phyloP scores from a whole-genome alignment of 495 filamentous ascomycete species.

The Hyaloscypha bicolor region DNA sequence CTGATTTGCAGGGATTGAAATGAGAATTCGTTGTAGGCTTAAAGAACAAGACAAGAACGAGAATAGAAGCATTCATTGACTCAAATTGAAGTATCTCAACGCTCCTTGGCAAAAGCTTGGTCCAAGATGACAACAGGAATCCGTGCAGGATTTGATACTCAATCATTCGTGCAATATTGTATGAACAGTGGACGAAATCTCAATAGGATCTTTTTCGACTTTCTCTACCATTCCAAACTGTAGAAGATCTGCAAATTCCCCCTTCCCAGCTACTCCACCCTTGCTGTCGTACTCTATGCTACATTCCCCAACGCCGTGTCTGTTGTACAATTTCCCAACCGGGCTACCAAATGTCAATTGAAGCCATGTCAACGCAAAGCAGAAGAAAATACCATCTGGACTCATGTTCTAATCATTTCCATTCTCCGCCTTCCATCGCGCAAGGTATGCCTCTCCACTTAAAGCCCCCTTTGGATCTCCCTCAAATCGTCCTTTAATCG shows the following conservation, averaged over 20 bases:
- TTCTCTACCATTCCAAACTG: not conserved
- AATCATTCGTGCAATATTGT: too few relatives aligned
- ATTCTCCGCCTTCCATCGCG: conserved; percentile 71
- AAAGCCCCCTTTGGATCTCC: conserved; percentile 50
- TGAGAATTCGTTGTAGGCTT: too few relatives aligned
- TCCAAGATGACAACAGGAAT: too few relatives aligned
- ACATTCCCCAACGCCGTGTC: conserved; percentile 17
- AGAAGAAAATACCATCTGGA: not conserved
- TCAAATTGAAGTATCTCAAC: too few relatives aligned
- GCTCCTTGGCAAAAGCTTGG: too few relatives aligned
- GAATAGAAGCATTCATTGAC: too few relatives aligned
- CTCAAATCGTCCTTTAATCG: conserved; percentile 50
- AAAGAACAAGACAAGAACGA: too few relatives aligned
- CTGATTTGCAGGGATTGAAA: too few relatives aligned
- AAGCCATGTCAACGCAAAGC: not conserved
- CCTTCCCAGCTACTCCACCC: not conserved
- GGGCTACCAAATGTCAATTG: not conserved
- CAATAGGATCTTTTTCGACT: not conserved
- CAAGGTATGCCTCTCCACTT: conserved; percentile 61
- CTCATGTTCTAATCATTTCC: conserved; percentile 53
- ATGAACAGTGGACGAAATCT: too few relatives aligned
- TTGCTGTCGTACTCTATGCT: not conserved
- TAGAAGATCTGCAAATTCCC: not conserved
- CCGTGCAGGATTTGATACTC: too few relatives aligned
- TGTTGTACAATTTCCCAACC: conserved; percentile 14